These are phyloP conservation scores for Phytopythium oedochilum DNA, from an alignment of 352 stramenopile species.

Conservation along the genomic window DNA sequence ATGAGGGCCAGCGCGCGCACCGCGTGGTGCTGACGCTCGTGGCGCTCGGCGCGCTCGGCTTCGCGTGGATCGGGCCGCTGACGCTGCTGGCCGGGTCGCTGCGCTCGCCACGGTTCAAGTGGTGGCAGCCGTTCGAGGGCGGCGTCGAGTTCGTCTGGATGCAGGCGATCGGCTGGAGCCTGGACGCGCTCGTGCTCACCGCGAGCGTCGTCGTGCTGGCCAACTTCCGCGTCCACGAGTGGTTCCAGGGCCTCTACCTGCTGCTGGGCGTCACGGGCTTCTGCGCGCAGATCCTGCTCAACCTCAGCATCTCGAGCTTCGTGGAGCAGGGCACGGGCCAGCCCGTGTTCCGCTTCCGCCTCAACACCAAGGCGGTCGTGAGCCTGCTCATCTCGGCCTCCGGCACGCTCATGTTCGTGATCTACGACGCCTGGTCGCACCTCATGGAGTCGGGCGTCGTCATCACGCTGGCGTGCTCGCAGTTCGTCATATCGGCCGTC, in stretches of 20 bases:
- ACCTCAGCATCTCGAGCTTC: constrained; percentile 50
- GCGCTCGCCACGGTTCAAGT: constrained; percentile 36
- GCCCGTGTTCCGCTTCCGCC: constrained; percentile 14
- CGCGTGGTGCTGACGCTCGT: constrained; percentile 36
- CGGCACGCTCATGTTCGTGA: constrained; percentile 33
- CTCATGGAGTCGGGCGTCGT: constrained; percentile 27
- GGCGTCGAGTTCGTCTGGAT: constrained; percentile 58
- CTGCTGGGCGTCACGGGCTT: constrained; percentile 46
- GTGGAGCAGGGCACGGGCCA: constrained; percentile 14
- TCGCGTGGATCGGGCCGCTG: constrained; percentile 53
- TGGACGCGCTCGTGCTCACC: constrained; percentile 43
- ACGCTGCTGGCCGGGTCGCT: constrained; percentile 47
- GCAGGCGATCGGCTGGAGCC: constrained; percentile 55
- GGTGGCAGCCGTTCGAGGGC: constrained; percentile 57
- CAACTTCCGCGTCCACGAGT: constrained; percentile 32
- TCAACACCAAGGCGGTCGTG: constrained; percentile 45
- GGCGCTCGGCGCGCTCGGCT: constrained; percentile 39
- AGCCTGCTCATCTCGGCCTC: constrained; percentile 44
- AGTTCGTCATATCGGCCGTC: constrained; percentile 37
- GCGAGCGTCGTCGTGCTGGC: constrained; percentile 34
- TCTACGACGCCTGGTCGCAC: constrained; percentile 32
- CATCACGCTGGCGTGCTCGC: constrained; percentile 21
- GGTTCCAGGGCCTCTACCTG: constrained; percentile 50
- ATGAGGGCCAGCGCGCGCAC: constrained; percentile 13
- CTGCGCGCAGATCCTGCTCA: constrained; percentile 49